Evolutionary conservation across 2,329 filamentous ascomycete species (phyloP).

Genomic region (Myriosclerotinia duriaeana): DNA sequence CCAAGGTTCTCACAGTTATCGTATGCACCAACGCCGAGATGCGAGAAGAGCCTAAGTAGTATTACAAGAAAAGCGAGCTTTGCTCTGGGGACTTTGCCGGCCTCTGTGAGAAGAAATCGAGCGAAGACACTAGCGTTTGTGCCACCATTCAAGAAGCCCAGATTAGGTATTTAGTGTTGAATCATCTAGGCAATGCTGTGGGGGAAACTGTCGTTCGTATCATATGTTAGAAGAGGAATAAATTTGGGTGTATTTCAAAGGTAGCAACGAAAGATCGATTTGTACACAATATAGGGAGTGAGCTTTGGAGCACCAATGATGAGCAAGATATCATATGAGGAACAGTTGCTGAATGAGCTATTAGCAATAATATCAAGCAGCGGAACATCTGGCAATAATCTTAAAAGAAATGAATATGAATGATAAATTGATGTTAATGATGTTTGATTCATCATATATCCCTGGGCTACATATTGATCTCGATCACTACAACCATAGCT

Average conservation of each 20-base stretch:
- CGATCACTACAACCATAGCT: background rate
- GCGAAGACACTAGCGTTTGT: conserved; percentile 18
- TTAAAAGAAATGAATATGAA: background rate
- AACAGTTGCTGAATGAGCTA: background rate
- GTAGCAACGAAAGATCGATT: background rate
- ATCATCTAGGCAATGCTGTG: background rate
- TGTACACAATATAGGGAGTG: background rate
- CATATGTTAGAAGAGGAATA: background rate
- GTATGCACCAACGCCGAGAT: background rate
- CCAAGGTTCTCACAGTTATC: background rate
- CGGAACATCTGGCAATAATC: background rate
- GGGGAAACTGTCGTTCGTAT: background rate
- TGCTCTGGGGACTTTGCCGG: conserved; percentile 11
- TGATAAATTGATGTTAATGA: background rate
- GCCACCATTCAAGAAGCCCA: conserved; percentile 22
- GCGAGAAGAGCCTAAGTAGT: conserved; percentile 19
- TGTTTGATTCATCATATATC: background rate
- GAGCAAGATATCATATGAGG: background rate
- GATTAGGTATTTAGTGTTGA: background rate
- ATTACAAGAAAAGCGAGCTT: conserved; percentile 20
- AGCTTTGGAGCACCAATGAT: background rate
- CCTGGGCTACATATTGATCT: background rate
- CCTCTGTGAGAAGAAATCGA: conserved; percentile 17
- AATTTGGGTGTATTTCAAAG: background rate
- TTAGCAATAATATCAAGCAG: background rate